Evolutionary conservation across 2,329 filamentous ascomycete genomes (phyloP).

Genomic region (Corinectria fuckeliana): DNA sequence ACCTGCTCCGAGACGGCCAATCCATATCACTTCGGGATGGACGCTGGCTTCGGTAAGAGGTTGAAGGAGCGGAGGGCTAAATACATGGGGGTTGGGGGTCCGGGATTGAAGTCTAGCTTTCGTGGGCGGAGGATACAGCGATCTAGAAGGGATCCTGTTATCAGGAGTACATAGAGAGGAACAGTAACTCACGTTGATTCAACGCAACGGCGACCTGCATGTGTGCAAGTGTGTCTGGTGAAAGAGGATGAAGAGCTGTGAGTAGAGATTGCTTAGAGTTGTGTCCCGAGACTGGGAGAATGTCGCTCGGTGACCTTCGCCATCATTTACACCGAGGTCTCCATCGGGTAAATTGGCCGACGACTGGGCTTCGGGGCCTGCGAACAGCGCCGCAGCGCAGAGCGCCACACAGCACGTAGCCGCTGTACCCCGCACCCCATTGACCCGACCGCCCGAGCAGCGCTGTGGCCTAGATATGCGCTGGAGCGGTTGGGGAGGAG

Average conservation of each 20-base stretch:
- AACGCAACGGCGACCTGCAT: neutral
- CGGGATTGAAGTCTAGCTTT: neutral
- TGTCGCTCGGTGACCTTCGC: neutral
- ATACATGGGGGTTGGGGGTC: neutral
- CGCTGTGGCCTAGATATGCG: neutral
- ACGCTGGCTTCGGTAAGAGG: neutral
- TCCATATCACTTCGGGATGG: neutral
- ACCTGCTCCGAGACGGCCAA: neutral
- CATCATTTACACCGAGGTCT: conserved; percentile 24
- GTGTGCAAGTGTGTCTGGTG: neutral
- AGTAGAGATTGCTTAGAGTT: neutral
- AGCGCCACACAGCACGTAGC: neutral
- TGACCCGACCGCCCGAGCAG: conserved; percentile 36
- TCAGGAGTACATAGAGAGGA: conserved; percentile 5
- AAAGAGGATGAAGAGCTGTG: neutral
- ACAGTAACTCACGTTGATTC: conserved; percentile 2
- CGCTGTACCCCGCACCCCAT: conserved; percentile 30
- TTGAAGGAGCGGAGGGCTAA: neutral
- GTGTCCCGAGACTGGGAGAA: neutral
- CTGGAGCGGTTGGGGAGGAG: neutral
- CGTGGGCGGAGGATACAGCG: neutral
- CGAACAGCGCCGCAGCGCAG: neutral
- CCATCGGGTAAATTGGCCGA: neutral
- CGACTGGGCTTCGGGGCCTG: neutral
- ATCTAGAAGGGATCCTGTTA: neutral